Percentiles rank a stretch among this genome's conserved stretches.
These are phyloP conservation scores for Stereocaulon alpinum DNA, from an alignment of 495 filamentous ascomycete genomes.

Conservation along the genomic window DNA sequence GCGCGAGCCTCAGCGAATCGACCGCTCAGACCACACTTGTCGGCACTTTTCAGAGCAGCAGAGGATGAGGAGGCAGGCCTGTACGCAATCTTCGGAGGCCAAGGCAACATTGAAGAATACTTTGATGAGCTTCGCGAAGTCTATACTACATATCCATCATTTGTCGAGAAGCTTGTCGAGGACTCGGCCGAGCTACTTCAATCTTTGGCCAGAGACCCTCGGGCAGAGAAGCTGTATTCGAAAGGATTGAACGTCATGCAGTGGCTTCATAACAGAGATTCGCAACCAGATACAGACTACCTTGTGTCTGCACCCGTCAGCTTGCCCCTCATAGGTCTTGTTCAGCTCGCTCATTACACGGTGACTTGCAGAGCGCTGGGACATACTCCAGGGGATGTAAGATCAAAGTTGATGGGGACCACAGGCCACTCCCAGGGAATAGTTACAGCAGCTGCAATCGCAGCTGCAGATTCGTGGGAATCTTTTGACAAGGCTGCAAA, in stretches of 20 bases:
- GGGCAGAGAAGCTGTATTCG: constrained; percentile 86
- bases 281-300: constrained; percentile 90
- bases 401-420: constrained; percentile 70
- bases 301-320: constrained; percentile 95
- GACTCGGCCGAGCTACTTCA: constrained; percentile 74
- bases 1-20: constrained; percentile 74
- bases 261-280: constrained; percentile 79
- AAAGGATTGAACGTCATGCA: constrained; percentile 89
- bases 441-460: constrained; percentile 84
- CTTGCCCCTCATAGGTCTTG: constrained; percentile 89
- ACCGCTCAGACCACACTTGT: constrained; percentile 78
- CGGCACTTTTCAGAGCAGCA: constrained; percentile 81
- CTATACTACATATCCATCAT: constrained; percentile 79
- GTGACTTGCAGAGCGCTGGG: constrained; percentile 87
- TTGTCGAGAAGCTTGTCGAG: constrained; percentile 73
- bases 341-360: constrained; percentile 87
- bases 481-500: constrained; percentile 68
- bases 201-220: constrained; percentile 70
- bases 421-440: constrained; percentile 97
- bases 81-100: constrained; percentile 94
- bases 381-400: constrained; percentile 71
- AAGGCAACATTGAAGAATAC: constrained; percentile 98
- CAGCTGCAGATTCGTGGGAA: constrained; percentile 80
- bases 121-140: constrained; percentile 93
- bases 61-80: constrained; percentile 66